Evolutionary conservation across 1,139 yeast genomes (phyloP).

Genomic region (Yamadazyma triangularis): DNA sequence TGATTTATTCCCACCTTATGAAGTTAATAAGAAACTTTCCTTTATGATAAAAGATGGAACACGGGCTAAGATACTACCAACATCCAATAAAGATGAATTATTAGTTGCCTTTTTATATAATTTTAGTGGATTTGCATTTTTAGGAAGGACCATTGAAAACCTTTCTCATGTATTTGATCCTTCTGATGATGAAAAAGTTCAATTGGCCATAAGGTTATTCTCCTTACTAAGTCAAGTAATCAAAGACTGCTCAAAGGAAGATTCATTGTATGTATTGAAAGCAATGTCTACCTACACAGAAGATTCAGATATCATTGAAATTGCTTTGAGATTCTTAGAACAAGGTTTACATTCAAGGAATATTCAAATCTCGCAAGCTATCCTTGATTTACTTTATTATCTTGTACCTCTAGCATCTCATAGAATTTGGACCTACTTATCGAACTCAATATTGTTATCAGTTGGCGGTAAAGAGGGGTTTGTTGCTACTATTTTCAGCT

Average conservation of each 20-base stretch:
- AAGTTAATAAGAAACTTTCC: slow-evolving; percentile 39
- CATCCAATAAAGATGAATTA: slow-evolving; percentile 36
- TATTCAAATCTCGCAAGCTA: slow-evolving; percentile 40
- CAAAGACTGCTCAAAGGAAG: slow-evolving; percentile 32
- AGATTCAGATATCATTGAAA: slow-evolving; percentile 65
- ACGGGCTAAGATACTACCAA: slow-evolving; percentile 62
- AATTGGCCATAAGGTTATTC: slow-evolving; percentile 44
- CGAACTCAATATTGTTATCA: slow-evolving; percentile 62
- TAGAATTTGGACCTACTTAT: slow-evolving; percentile 76
- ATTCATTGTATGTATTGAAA: slow-evolving; percentile 43
- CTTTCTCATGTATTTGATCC: slow-evolving; percentile 39
- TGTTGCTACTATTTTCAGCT: slow-evolving; percentile 59
- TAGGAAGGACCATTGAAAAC: slow-evolving; percentile 75
- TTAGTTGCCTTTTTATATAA: slow-evolving; percentile 68
- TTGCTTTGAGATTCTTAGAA: slow-evolving; percentile 63
- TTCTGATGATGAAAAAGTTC: slow-evolving; percentile 30
- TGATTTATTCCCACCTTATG: slow-evolving; percentile 50
- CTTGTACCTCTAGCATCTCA: slow-evolving; percentile 50
- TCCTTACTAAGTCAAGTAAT: slow-evolving; percentile 49
- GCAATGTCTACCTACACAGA: slow-evolving; percentile 55
- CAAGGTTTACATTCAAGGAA: slow-evolving; percentile 59
- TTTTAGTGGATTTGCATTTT: slow-evolving; percentile 81
- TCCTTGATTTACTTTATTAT: slow-evolving; percentile 49
- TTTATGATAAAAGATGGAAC: slow-evolving; percentile 51
- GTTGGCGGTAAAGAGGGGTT: slow-evolving; percentile 68